Base-by-base conservation (phyloP, 2,329 filamentous ascomycete genomes). In the Beauveria caledonica region DNA sequence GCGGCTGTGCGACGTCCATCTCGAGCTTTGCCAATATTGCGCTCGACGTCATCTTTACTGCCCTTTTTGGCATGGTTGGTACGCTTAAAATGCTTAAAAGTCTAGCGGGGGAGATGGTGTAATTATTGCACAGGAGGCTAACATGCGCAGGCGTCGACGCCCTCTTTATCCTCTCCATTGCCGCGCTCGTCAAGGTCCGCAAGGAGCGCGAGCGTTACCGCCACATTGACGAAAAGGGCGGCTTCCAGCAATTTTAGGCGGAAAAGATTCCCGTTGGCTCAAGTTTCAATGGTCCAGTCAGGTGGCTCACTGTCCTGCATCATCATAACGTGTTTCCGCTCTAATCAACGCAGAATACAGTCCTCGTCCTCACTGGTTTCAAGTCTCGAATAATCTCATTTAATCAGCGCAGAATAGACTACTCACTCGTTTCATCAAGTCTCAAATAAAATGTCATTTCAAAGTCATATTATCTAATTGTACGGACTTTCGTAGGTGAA, bases 211-310 rank as follows among this genome's bases (percentile, higher is more conserved):
- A 89, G 73, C 81, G 90, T 62, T 94, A 91, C 76, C 83, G 85
- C 62, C 81, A 89, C 69, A 92, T 94, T 68, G 89, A 93, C 69
- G 85, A 91, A 79, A 94, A 94, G 83, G 83, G 74, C 64, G 84
- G 86, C 57, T 75, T 76, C 64, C 73, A 60, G 49, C 57, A 60
- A 25, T 72, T 61, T 63, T 73, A 79, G 56, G 74, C 77, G 36
- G 82, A 82, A 70, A 39, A 13, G 13, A 11, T 29, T 51, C 3
- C 23, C 13, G 23, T 9, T 13, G 9, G 19, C 49, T n/a, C 29
- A 15, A 33, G 3, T n/a, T 33, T 33, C 4, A 9, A 21, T 10
- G 11, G 6, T 15, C n/a, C 19, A 4, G n/a, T 39, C 49, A 21
- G 49, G 19, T 10, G n/a, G 25, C 17, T 21, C 29, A 21, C 17